Base-by-base conservation (phyloP, 352 stramenopile species). In the Pilasporangium apinafurcum region DNA sequence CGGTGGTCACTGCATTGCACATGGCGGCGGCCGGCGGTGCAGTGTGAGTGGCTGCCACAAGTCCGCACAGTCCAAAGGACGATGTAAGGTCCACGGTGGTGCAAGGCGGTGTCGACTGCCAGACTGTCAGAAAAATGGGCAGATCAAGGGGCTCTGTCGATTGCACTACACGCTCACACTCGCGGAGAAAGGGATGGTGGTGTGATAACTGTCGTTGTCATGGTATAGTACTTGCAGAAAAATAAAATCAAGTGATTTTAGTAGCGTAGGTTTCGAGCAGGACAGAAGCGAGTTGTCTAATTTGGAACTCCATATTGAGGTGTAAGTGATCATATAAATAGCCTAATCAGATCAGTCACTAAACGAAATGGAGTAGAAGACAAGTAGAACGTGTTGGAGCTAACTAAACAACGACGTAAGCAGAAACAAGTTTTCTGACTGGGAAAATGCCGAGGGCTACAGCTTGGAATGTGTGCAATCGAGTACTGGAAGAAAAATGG, bases 71-170 rank as follows among this genome's bases (percentile, higher is more conserved):
- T 89, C 73, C 55, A 69, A 76, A 14, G 81, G 81, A 6, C 53
- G 86, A 38, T 95, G 83, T 65, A 92, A 92, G 60, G 82, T 86
- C 52, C 83, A 95, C 53, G 83, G 83, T 24, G 83, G 83, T 3
- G 79, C 78, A 1, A 71, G 79, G n/a, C 71, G 76, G 8, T 95
- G 83, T 36, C 67, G 73, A 21, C 81, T 83, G 43, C 59, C 62
- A 14, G 75, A 86, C 27, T 95, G 83, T 60, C 78, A 73, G 40
- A 90, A 90, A 60, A 92, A 88, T 48, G 73, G 75, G 17, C 80
- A 92, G 38, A 71, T 86, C 25, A 86, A 86, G 56, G 80, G 80
- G 26, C 87, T 87, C 46, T 92, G 80, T 58, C 78, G 78, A 18
- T 68, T 80, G 47, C 79, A 92, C 62, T 71, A 88, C 51, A 81